Percentiles rank a stretch among this genome's conserved stretches.
phyloP scores from a whole-genome alignment of 345 rosid genomes.

The Hibiscus tridactylites region DNA sequence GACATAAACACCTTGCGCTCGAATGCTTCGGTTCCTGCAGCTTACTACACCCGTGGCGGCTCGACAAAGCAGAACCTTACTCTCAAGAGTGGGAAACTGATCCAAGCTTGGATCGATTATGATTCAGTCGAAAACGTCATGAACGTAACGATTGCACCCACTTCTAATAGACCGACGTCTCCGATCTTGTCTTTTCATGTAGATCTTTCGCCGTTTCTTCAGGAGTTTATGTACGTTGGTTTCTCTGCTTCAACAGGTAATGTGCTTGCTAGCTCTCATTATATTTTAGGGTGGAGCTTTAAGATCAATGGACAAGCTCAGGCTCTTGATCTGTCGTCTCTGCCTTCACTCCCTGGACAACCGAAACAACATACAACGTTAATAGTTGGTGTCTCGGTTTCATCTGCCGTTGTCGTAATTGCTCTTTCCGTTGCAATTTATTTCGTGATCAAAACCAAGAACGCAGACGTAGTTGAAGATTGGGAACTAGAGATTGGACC shows the following conservation, averaged over 20 bases:
- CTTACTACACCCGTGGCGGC: slow-evolving; percentile 27
- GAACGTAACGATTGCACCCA: slow-evolving; percentile 61
- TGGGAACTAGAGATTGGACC: slow-evolving; percentile 76
- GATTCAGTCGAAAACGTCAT: slow-evolving; percentile 44
- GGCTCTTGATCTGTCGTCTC: slow-evolving; percentile 44
- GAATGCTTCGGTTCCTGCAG: slow-evolving; percentile 48
- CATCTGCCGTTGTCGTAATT: too few relatives aligned
- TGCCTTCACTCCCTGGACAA: slow-evolving; percentile 51
- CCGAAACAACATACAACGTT: slow-evolving; percentile 18
- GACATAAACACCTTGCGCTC: slow-evolving; percentile 33
- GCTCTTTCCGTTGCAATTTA: too few relatives aligned
- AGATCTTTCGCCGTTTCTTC: slow-evolving; percentile 47
- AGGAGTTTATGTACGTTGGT: slow-evolving; percentile 70
- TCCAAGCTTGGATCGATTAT: slow-evolving; percentile 86
- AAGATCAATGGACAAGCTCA: slow-evolving; percentile 58
- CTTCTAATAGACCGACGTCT: slow-evolving; percentile 43
- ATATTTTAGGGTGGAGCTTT: slow-evolving; percentile 85
- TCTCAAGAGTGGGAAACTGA: slow-evolving; percentile 41
- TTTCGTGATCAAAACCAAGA: slow-evolving; percentile 9
- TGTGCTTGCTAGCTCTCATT: slow-evolving; percentile 62
- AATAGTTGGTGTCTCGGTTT: too few relatives aligned
- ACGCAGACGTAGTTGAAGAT: slow-evolving; percentile 51
- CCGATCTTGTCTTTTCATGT: slow-evolving; percentile 48
- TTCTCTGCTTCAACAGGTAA: slow-evolving; percentile 79
- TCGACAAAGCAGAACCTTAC: slow-evolving; percentile 27